Percentiles rank a stretch among this genome's conserved stretches.
Evolutionary conservation across 148 eudicot species (phyloP).

Genomic region (Camellia granthamiana): DNA sequence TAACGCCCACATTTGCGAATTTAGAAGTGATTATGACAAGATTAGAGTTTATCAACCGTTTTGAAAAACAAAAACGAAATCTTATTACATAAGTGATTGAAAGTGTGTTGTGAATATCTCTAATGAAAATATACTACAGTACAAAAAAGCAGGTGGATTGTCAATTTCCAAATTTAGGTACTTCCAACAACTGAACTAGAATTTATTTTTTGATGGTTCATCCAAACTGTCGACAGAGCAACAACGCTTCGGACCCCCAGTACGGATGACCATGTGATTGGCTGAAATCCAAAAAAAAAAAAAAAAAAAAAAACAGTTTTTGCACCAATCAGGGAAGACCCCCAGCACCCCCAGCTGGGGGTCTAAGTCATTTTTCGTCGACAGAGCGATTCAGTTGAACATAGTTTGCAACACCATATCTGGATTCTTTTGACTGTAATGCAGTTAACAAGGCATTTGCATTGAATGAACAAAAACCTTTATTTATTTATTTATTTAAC

Average conservation of each 20-base stretch:
- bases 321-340: too few species aligned
- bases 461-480: background rate
- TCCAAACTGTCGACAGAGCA: background rate
- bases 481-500: too few species aligned
- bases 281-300: too few species aligned
- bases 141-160: background rate
- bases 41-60: too few species aligned
- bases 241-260: too few species aligned
- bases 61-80: too few species aligned
- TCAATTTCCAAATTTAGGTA: background rate
- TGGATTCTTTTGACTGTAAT: background rate
- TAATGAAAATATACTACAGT: background rate
- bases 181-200: background rate
- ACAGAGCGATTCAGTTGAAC: background rate
- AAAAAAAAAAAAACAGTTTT: too few species aligned
- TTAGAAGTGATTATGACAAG: too few species aligned
- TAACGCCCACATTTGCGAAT: too few species aligned
- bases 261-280: too few species aligned
- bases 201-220: background rate
- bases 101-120: background rate
- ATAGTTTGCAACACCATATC: background rate
- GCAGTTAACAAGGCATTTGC: background rate
- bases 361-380: too few species aligned
- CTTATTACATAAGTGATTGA: background rate
- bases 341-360: too few species aligned